Percentiles rank a stretch among this genome's conserved stretches.
phyloP scores from a whole-genome alignment of 805 yeast species.

The Saitoella complicata region DNA sequence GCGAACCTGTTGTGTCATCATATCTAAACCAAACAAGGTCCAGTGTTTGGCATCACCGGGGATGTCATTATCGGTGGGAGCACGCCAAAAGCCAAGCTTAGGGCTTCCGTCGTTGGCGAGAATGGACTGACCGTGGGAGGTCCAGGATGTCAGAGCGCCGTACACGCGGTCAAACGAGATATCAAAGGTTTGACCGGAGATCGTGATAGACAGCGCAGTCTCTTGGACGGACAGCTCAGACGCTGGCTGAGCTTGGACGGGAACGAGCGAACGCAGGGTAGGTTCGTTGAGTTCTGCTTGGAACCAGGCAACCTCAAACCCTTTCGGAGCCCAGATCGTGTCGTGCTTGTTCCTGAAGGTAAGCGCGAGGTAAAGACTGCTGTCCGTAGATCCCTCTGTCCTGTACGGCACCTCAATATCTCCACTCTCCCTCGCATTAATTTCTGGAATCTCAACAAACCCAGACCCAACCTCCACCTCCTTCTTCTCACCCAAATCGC shows the following conservation, averaged over 20 bases:
- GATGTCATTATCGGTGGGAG: slow-evolving; percentile 21
- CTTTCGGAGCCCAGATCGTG: slow-evolving; percentile 13
- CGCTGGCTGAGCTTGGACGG: neutral
- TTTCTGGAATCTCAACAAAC: slow-evolving; percentile 1
- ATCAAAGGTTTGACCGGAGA: neutral
- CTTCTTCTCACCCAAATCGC: slow-evolving; percentile 1
- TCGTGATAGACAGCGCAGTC: neutral
- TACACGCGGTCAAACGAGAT: slow-evolving; percentile 5
- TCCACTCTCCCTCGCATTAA: slow-evolving; percentile 1
- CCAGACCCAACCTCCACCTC: neutral
- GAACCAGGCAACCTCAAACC: slow-evolving; percentile 18
- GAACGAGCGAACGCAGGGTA: neutral
- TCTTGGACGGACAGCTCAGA: neutral
- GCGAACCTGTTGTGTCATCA: slow-evolving; percentile 10
- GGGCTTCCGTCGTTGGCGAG: slow-evolving; percentile 4
- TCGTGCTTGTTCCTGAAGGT: slow-evolving; percentile 6
- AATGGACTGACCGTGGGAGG: slow-evolving; percentile 2
- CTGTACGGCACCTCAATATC: slow-evolving; percentile 1
- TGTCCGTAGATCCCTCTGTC: neutral
- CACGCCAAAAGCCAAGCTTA: slow-evolving; percentile 19
- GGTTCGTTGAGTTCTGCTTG: slow-evolving; percentile 10
- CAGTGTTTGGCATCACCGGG: slow-evolving; percentile 17
- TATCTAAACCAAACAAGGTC: slow-evolving; percentile 18
- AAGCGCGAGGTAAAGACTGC: slow-evolving; percentile 8
- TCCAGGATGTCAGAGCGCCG: slow-evolving; percentile 4